These are phyloP conservation scores for Leccinum fallax DNA, from an alignment of 1,284 basidiomycete genomes.

Conservation along the genomic window DNA sequence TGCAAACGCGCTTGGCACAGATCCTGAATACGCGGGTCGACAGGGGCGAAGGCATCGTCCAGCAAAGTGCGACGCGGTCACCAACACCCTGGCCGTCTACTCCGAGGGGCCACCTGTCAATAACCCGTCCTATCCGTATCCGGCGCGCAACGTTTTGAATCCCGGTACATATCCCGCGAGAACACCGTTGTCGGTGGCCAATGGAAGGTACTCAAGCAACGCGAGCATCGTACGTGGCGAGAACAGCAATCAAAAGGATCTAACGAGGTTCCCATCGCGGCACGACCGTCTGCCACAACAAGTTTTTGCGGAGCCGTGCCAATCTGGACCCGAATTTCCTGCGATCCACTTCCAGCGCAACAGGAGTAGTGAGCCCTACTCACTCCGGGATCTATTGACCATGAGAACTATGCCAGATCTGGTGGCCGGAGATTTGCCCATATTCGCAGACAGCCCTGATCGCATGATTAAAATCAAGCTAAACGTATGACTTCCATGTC, in stretches of 20 bases:
- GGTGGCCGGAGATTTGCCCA: conserved; percentile 17
- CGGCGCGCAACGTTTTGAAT: conserved; percentile 31
- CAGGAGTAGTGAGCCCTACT: conserved; percentile 18
- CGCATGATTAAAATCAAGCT: conserved; percentile 29
- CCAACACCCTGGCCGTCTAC: conserved; percentile 22
- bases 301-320: conserved; percentile 4
- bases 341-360: conserved; percentile 26
- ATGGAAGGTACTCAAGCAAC: conserved; percentile 3
- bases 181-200: conserved; percentile 10
- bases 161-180: conserved; percentile 17
- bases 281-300: conserved; percentile 26
- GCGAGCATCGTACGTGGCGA: conserved; percentile 1
- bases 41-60: neutral
- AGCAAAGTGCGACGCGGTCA: conserved; percentile 6
- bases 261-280: neutral
- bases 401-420: conserved; percentile 27
- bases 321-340: conserved; percentile 9
- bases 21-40: conserved; percentile 11
- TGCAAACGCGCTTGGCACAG: conserved; percentile 22
- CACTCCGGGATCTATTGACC: conserved; percentile 24
- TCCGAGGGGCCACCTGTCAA: conserved; percentile 15
- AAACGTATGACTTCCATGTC: conserved; percentile 16
- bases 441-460: conserved; percentile 20
- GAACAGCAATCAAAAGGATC: conserved; percentile 5
- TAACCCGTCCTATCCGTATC: conserved; percentile 33